phyloP scores from a whole-genome alignment of 2,329 filamentous ascomycete genomes.

The Colletotrichum godetiae region DNA sequence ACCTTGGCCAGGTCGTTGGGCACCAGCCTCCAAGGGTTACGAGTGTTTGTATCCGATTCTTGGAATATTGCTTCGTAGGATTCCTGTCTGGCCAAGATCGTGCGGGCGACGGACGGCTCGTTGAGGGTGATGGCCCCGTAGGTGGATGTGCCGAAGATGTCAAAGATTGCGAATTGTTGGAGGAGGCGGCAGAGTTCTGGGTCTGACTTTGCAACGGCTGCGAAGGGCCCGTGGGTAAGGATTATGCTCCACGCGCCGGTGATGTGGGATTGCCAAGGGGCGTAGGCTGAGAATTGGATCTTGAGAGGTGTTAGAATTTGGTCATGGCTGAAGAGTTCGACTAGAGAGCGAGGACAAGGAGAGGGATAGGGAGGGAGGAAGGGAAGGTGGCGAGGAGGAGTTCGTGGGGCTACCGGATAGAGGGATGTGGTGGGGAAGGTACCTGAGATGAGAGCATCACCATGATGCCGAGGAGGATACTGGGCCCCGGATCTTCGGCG shows the following conservation, averaged over 20 bases:
- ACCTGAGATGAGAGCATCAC: constrained; percentile 16
- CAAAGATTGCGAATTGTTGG: constrained; percentile 2
- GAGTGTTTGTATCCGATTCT: not conserved
- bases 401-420: not conserved
- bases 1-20: not conserved
- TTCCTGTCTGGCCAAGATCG: not conserved
- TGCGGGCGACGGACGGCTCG: not conserved
- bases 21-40: constrained; percentile 12
- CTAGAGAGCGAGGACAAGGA: too few relatives aligned
- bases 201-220: not conserved
- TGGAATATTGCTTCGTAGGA: not conserved
- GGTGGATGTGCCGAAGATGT: constrained; percentile 10
- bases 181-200: not conserved
- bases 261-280: constrained; percentile 10
- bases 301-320: not conserved
- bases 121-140: not conserved
- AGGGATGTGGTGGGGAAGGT: not conserved
- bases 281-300: constrained; percentile 18
- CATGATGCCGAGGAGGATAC: not conserved
- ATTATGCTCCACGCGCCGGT: not conserved
- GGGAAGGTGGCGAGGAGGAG: not conserved
- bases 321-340: too few relatives aligned
- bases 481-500: not conserved
- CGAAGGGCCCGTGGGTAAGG: not conserved
- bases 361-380: not conserved